Evolutionary conservation across 345 rosid species (phyloP), one percentile per base, ranked within the genome.

Genomic region (Schrenkiella parvula): DNA sequence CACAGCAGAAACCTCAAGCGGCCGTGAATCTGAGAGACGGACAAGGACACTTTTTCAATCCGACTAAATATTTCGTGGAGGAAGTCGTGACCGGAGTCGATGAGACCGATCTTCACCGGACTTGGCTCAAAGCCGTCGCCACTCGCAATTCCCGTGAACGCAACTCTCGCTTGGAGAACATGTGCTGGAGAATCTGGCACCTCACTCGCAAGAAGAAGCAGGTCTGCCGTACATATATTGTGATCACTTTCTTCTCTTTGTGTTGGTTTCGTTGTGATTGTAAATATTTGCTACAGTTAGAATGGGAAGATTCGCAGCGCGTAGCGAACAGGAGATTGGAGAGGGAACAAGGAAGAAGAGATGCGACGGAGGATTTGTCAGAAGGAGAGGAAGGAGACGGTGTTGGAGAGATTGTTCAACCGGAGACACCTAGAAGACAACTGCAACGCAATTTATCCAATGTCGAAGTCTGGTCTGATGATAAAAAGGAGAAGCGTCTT

Each of bases 181-280:
- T 93, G 98, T 93, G 98, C 61, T 93, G 97, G 98, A 89, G 98
- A 54, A 93, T 93, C 32, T 93, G 98, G 98, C 97, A 93, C 47
- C 96, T 93, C 75, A 83, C 98, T 41, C 97, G 97, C 79, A 91
- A 91, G 85, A 89, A 93, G 87, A 93, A 93, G 74, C 96, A 93
- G 98, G 97, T 92, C 6, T 29, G 8, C 28, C 60, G 52, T 63
- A 22, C 14, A 0, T 15, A 5, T 39, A 2, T 23, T n/a, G 6
- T n/a, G 7, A 5, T 55, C 42, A 56, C 14, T 4, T 14, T 15
- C 43, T 4, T 39, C 43, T 39, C 7, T 39, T 56, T 56, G 62
- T 1, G 62, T 64, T 31, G 51, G 8, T 19, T 51, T 2, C 52
- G 8, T 44, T 29, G 17, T 51, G 8, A 12, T 9, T 12, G 54